These are phyloP conservation scores for Allium fistulosum DNA, from an alignment of 106 monocot genomes.

Conservation along the genomic window DNA sequence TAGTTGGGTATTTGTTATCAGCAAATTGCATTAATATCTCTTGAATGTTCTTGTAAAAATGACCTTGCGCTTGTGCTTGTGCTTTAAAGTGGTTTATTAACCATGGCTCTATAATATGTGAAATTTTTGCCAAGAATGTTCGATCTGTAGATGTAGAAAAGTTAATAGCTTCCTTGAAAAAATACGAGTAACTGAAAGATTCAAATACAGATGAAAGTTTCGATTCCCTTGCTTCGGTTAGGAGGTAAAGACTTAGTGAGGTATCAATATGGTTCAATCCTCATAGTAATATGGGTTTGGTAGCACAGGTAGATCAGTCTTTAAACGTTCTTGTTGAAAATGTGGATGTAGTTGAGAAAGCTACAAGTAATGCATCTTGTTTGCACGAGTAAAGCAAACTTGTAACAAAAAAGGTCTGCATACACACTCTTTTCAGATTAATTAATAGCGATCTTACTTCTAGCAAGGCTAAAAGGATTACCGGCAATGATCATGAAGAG, in stretches of 20 bases:
- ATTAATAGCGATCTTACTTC: no score
- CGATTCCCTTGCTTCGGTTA: conserved; percentile 75
- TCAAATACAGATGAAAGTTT: conserved; percentile 54
- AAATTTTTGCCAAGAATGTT: conserved; percentile 81
- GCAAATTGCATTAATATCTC: conserved; percentile 46
- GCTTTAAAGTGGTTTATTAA: conserved; percentile 97
- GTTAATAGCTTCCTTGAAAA: conserved; percentile 61
- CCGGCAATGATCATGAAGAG: no score
- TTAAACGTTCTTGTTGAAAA: conserved; percentile 21
- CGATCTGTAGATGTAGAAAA: conserved; percentile 61
- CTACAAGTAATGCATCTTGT: conserved; percentile 27
- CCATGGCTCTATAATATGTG: conserved; percentile 83
- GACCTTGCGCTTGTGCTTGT: conserved; percentile 86
- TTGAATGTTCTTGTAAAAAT: conserved; percentile 95
- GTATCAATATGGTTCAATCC: conserved; percentile 90
- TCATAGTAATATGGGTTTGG: conserved; percentile 24
- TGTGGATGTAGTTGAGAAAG: conserved; percentile 27
- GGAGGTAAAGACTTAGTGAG: conserved; percentile 90
- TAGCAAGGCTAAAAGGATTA: no score
- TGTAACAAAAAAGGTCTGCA: no score
- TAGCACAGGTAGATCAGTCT: conserved; percentile 39
- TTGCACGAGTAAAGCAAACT: no score
- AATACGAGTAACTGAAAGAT: conserved; percentile 66
- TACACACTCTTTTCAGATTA: no score
- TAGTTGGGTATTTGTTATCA: conserved; percentile 49